Percentiles rank a stretch among this genome's conserved stretches.
Evolutionary conservation across 2,329 filamentous ascomycete species (phyloP).

Genomic region (Rhynchosporium secalis): DNA sequence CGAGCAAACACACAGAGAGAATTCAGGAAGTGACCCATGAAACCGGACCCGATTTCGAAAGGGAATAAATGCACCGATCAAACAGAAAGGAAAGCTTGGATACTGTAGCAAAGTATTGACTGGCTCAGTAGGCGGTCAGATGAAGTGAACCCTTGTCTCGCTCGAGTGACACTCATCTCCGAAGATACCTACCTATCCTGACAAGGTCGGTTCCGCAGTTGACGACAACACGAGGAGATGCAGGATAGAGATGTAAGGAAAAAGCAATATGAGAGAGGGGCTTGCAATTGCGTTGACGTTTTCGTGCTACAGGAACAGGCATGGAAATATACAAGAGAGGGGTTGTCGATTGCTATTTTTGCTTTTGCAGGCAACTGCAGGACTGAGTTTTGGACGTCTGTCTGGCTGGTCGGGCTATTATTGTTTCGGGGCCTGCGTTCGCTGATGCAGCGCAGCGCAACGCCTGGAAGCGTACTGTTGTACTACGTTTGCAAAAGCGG

Average conservation of each 20-base stretch:
- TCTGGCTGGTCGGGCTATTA: not conserved
- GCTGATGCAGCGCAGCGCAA: not conserved
- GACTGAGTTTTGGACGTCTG: not conserved
- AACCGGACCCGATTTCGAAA: not conserved
- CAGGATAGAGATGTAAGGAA: not conserved
- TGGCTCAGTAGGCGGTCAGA: not conserved
- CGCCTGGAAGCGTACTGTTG: not conserved
- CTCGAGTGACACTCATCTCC: slow-evolving; percentile 23
- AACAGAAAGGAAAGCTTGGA: not conserved
- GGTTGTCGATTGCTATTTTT: not conserved
- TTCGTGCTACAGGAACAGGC: too few species aligned
- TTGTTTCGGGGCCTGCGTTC: not conserved
- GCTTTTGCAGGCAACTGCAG: not conserved
- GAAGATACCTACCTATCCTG: slow-evolving; percentile 15
- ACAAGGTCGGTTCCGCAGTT: not conserved
- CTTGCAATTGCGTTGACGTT: too few species aligned
- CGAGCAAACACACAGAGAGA: too few species aligned
- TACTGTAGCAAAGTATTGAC: not conserved
- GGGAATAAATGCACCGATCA: not conserved
- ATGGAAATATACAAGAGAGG: not conserved
- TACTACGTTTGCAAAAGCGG: slow-evolving; percentile 4
- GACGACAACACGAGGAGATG: not conserved
- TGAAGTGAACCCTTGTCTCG: not conserved
- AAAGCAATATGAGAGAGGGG: too few species aligned
- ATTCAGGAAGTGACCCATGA: too few species aligned